Evolutionary conservation across 2,329 filamentous ascomycete genomes (phyloP).

Genomic region (Nakataea oryzae): DNA sequence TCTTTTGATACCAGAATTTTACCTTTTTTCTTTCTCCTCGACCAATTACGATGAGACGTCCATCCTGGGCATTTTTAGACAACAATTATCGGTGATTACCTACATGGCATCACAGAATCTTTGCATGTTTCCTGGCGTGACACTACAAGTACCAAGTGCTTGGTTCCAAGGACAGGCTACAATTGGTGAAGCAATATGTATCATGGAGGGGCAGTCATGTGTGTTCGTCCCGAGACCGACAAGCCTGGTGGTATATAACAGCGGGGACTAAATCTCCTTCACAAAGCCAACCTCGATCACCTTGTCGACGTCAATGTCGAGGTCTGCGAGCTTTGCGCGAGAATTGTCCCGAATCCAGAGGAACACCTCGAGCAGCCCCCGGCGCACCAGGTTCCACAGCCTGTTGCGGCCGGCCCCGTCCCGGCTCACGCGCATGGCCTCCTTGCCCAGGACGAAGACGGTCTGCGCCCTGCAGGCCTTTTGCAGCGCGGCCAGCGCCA

Average conservation of each 20-base stretch:
- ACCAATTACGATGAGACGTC: no score
- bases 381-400: conserved; percentile 26
- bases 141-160: no score
- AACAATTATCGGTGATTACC: not conserved
- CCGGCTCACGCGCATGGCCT: conserved; percentile 40
- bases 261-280: conserved; percentile 42
- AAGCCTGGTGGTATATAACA: not conserved
- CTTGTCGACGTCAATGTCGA: conserved; percentile 47
- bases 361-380: conserved; percentile 40
- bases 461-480: conserved; percentile 35
- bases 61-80: no score
- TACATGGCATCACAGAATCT: no score
- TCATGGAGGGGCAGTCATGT: no score
- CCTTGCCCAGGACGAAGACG: conserved; percentile 50
- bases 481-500: conserved; percentile 31
- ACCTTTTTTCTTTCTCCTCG: no score
- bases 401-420: conserved; percentile 6
- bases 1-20: not conserved
- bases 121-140: no score
- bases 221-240: no score
- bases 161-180: no score
- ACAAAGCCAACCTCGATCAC: conserved; percentile 61
- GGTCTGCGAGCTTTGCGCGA: conserved; percentile 53
- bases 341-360: conserved; percentile 58
- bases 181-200: no score